A percentile compares a stretch with the other conserved stretches of the same genome.
These are phyloP conservation scores for Paraconiothyrium sp. DNA, from an alignment of 2,329 filamentous ascomycete species.

Conservation along the genomic window DNA sequence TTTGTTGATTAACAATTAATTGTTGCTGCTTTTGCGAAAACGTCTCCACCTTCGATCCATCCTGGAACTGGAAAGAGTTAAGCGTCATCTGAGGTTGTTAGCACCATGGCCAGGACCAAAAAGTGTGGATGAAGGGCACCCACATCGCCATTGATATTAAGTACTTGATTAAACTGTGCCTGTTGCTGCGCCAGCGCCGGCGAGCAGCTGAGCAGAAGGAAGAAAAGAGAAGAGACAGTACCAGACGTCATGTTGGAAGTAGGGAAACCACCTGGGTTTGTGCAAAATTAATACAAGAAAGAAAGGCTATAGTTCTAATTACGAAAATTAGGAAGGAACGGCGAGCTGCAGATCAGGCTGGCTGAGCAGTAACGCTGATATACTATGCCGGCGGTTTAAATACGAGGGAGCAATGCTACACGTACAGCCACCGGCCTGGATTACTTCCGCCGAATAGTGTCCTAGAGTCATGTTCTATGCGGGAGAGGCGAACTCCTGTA, in stretches of 20 bases:
- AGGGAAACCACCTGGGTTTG: constrained; percentile 46
- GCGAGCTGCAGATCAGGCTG: constrained; percentile 43
- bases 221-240: constrained; percentile 45
- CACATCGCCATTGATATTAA: constrained; percentile 52
- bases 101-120: not conserved
- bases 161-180: constrained; percentile 50
- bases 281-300: constrained; percentile 35
- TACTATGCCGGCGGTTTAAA: constrained; percentile 28
- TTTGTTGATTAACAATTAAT: constrained; percentile 53
- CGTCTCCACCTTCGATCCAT: constrained; percentile 49
- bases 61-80: constrained; percentile 50
- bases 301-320: constrained; percentile 30
- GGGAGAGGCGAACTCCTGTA: constrained; percentile 26
- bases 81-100: constrained; percentile 45
- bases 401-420: constrained; percentile 31
- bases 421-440: constrained; percentile 25
- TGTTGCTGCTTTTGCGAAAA: constrained; percentile 51
- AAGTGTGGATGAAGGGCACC: constrained; percentile 17
- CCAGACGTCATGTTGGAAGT: constrained; percentile 47
- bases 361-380: constrained; percentile 32
- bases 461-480: constrained; percentile 31
- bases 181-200: constrained; percentile 40
- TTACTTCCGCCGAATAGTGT: constrained; percentile 27
- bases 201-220: constrained; percentile 40
- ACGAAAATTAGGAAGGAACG: constrained; percentile 37